phyloP scores from a whole-genome alignment of 73 alveolate species.

The Paraurostyla sp. region DNA sequence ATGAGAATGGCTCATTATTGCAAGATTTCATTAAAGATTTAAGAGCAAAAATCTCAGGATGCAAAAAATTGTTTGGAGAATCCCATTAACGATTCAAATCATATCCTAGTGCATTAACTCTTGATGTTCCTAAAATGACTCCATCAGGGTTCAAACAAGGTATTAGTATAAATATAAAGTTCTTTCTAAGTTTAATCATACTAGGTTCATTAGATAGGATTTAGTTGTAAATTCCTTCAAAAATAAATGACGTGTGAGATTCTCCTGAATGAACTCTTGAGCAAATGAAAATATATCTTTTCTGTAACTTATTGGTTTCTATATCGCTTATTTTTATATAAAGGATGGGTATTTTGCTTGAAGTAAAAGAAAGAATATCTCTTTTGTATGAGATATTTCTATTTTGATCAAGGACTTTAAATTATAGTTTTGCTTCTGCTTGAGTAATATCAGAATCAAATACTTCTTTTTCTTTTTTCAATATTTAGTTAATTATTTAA shows the following conservation, averaged over 20 bases:
- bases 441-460: not conserved
- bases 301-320: not conserved
- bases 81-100: slow-evolving; percentile 95
- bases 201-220: not conserved
- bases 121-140: slow-evolving; percentile 91
- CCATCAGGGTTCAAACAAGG: slow-evolving; percentile 98
- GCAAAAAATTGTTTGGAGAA: slow-evolving; percentile 82
- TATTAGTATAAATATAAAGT: slow-evolving; percentile 80
- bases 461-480: not conserved
- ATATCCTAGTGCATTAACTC: slow-evolving; percentile 91
- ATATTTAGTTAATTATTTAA: not conserved
- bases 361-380: slow-evolving; percentile 1
- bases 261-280: slow-evolving; percentile 70
- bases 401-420: not conserved
- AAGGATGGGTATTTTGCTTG: slow-evolving; percentile 10
- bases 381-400: not conserved
- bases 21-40: slow-evolving; percentile 76
- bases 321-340: slow-evolving; percentile 8
- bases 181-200: slow-evolving; percentile 57
- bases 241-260: slow-evolving; percentile 31
- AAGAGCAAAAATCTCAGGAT: slow-evolving; percentile 84
- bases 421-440: not conserved
- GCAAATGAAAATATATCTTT: slow-evolving; percentile 12
- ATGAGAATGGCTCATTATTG: too few species aligned
- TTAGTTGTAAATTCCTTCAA: not conserved